These are phyloP conservation scores for Rhizophagus clarus DNA, from an alignment of 192 early-diverging fungal genomes.

Conservation along the genomic window DNA sequence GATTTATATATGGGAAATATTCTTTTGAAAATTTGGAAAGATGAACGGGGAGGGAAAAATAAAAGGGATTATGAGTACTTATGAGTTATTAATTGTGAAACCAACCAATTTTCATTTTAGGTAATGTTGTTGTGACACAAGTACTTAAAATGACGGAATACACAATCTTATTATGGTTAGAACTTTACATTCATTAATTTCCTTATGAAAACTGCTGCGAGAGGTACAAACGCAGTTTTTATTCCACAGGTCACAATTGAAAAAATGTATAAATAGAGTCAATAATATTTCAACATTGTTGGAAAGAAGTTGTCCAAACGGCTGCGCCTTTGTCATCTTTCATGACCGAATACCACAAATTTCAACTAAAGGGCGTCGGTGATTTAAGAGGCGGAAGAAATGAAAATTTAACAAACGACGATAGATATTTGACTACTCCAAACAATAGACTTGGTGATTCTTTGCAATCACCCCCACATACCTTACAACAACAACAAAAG, in stretches of 20 bases:
- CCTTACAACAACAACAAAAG: too few relatives aligned
- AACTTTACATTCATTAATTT: neutral
- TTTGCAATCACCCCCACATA: neutral
- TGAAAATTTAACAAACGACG: neutral
- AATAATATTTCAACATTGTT: neutral
- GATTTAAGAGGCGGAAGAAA: neutral
- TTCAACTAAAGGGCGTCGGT: neutral
- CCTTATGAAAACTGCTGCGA: neutral
- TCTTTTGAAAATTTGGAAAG: too few relatives aligned
- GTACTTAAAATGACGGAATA: neutral
- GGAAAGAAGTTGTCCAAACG: neutral
- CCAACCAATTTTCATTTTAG: neutral
- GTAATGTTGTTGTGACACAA: neutral
- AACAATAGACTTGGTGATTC: neutral
- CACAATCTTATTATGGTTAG: neutral
- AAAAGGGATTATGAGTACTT: too few relatives aligned
- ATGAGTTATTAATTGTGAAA: neutral
- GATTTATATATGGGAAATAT: too few relatives aligned
- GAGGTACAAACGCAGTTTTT: neutral
- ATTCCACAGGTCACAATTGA: too few relatives aligned
- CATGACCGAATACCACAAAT: neutral
- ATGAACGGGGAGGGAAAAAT: too few relatives aligned
- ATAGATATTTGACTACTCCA: neutral
- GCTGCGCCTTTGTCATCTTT: neutral
- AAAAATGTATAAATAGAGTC: too few relatives aligned